Evolutionary conservation across 129 eudicot species (phyloP).

Genomic region (Artemisia tridentata): DNA sequence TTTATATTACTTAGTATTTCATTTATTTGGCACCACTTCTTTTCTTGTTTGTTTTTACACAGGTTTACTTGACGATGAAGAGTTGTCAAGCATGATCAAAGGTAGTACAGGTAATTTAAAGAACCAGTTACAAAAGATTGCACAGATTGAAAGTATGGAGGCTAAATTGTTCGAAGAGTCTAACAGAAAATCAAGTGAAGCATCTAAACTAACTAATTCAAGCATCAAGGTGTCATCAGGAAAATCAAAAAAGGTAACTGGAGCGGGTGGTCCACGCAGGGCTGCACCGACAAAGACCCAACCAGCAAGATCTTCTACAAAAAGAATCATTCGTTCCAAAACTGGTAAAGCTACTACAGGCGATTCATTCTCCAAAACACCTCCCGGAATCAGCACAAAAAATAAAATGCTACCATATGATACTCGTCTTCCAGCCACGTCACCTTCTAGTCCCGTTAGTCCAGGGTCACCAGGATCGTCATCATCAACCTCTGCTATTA

Average conservation of each 20-base stretch:
- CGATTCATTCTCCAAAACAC: slow-evolving; percentile 26
- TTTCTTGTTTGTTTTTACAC: background rate
- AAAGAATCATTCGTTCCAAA: slow-evolving; percentile 14
- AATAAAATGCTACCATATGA: slow-evolving; percentile 14
- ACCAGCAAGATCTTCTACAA: slow-evolving; percentile 9
- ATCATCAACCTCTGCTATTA: slow-evolving; percentile 8
- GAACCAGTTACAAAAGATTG: slow-evolving; percentile 39
- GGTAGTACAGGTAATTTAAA: slow-evolving; percentile 39
- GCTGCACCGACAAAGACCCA: slow-evolving; percentile 6
- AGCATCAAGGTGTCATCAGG: slow-evolving; percentile 21
- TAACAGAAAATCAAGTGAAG: slow-evolving; percentile 44
- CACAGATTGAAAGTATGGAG: slow-evolving; percentile 53
- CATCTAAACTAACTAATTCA: slow-evolving; percentile 29
- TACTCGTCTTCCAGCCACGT: slow-evolving; percentile 21
- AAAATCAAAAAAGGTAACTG: slow-evolving; percentile 23
- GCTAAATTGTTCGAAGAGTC: slow-evolving; percentile 65
- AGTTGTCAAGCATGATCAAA: slow-evolving; percentile 71
- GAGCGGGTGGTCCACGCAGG: background rate
- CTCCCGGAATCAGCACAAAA: slow-evolving; percentile 18
- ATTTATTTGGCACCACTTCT: background rate
- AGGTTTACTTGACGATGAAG: slow-evolving; percentile 84
- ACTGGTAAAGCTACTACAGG: slow-evolving; percentile 15
- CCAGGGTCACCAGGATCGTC: slow-evolving; percentile 31
- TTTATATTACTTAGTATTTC: slow-evolving; percentile 1
- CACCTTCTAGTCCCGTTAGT: slow-evolving; percentile 28